These are phyloP conservation scores for Eutrema heterophyllum DNA, from an alignment of 345 rosid genomes.

Conservation along the genomic window DNA sequence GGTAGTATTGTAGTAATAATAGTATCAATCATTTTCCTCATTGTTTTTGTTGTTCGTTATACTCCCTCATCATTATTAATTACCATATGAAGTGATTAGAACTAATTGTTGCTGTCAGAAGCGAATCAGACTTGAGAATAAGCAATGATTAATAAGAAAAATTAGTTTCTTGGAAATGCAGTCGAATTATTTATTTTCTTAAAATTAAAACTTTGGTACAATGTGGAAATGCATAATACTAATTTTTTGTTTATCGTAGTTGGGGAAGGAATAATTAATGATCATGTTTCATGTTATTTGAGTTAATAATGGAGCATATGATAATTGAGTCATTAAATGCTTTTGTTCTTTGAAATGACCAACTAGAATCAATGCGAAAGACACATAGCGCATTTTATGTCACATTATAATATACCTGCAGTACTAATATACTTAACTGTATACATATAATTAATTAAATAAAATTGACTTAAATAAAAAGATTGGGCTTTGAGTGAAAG, in stretches of 20 bases:
- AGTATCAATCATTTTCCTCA: constrained; percentile 6
- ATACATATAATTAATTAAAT: too few species aligned
- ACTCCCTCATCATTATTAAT: not conserved
- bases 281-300: constrained; percentile 17
- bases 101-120: constrained; percentile 23
- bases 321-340: constrained; percentile 2
- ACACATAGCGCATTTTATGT: constrained; percentile 13
- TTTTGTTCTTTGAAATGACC: constrained; percentile 23
- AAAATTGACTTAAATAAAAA: too few species aligned
- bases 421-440: too few species aligned
- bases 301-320: constrained; percentile 12
- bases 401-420: not conserved
- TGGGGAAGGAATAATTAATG: not conserved
- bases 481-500: too few species aligned
- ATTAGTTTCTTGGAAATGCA: constrained; percentile 1
- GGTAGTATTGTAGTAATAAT: not conserved
- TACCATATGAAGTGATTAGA: constrained; percentile 11
- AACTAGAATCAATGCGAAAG: constrained; percentile 19
- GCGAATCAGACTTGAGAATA: constrained; percentile 6
- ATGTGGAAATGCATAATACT: not conserved
- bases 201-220: constrained; percentile 2
- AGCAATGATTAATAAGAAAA: constrained; percentile 16
- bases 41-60: constrained; percentile 20
- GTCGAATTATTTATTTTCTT: not conserved
- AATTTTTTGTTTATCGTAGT: not conserved